Evolutionary conservation across 306 rosid genomes (phyloP), one percentile per base, ranked within the genome.

Genomic region (Canavalia ensiformis): DNA sequence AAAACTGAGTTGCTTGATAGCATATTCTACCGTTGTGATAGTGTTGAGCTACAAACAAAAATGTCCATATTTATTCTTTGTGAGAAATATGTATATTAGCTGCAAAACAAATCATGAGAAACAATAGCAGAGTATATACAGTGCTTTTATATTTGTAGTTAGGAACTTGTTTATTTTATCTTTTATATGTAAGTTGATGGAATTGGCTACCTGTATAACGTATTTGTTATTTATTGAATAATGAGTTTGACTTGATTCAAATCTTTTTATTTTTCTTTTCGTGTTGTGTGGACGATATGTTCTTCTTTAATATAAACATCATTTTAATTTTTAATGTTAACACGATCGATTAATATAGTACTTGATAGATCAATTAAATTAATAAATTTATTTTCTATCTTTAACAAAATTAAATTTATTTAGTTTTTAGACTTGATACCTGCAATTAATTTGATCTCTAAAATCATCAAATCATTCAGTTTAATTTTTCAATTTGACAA

Each of bases 1-100:
- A 91, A 88, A 85, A 68, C 78, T 93, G 88, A 90, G 75, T 58
- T 42, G 5, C 34, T 4, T 3, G 30, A 10, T 30, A 58, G 6
- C 25, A 18, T 47, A 18, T 74, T 68, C 33, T 44, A 33, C 31
- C n/a, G 28, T 1, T 78, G 76, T 59, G 67, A 45, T 52, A 64
- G 52, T 77, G 78, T 34, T 72, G 25, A 78, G 7, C 49, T 57
- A 8, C 87, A 66, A 58, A 51, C 56, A 41, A 74, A 35, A 84
- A 44, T 78, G 62, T 50, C 30, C 47, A 74, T 51, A 74, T 54
- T 46, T 73, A 65, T 45, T 74, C 51, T 68, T 74, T 71, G 54
- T 45, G 33, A 74, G 42, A 47, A 62, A 64, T 72, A 46, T 62
- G 82, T 75, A 82, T 82, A 78, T 75, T 78, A 42, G 75, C 55